phyloP scores from a whole-genome alignment of 192 early-diverging fungal genomes.

The Rhizophagus clarus region DNA sequence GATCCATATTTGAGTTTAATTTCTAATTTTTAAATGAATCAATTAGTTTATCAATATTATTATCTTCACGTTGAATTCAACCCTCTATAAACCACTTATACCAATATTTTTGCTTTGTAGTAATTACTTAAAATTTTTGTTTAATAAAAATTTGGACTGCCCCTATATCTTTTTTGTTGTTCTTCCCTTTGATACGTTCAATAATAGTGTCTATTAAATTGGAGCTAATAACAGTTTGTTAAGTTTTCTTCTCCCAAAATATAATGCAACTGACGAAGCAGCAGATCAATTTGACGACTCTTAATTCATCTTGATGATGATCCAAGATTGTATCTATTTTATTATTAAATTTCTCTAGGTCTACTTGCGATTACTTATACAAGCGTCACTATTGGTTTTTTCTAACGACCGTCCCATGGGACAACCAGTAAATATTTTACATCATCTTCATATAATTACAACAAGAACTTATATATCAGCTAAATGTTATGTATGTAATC shows the following conservation, averaged over 20 bases:
- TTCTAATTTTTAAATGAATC: constrained; percentile 15
- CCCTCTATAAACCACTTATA: constrained; percentile 55
- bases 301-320: constrained; percentile 71
- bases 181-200: constrained; percentile 45
- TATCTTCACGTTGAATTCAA: constrained; percentile 53
- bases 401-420: not conserved
- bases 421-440: not conserved
- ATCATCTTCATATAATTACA: constrained; percentile 22
- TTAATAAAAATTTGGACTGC: constrained; percentile 45
- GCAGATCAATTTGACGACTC: constrained; percentile 60
- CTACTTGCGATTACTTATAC: too few relatives aligned
- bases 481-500: constrained; percentile 7
- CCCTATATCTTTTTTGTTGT: constrained; percentile 50
- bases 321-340: constrained; percentile 65
- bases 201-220: constrained; percentile 70
- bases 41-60: constrained; percentile 33
- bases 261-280: constrained; percentile 52
- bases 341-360: constrained; percentile 22
- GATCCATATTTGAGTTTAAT: not conserved
- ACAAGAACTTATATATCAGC: not conserved
- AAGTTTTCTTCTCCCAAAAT: constrained; percentile 32
- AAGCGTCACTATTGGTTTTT: constrained; percentile 24
- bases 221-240: constrained; percentile 55
- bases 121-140: constrained; percentile 25
- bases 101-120: constrained; percentile 59